A percentile compares a stretch with the other conserved stretches of the same genome.
Conservation (phyloP, 2,329 filamentous ascomycete species). For the Aspergillus tanneri region DNA sequence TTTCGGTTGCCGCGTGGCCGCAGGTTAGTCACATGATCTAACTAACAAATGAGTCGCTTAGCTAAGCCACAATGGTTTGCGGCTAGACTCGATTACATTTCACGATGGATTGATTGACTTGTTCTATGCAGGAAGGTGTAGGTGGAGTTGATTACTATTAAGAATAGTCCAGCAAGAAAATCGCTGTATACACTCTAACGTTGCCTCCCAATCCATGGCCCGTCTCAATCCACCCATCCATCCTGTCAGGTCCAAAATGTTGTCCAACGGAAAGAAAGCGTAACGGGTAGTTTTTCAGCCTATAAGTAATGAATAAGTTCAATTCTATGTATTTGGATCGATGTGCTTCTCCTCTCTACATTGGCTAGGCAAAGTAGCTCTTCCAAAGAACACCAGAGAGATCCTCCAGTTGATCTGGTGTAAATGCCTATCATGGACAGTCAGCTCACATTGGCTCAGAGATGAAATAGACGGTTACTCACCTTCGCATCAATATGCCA, state of each 20-base stretch:
- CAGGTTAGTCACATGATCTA: constrained; percentile 18
- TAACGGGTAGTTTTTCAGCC: too few species aligned
- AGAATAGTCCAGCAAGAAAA: not conserved
- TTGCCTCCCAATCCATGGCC: not conserved
- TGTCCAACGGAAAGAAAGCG: too few species aligned
- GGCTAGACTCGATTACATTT: too few species aligned
- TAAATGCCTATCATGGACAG: constrained; percentile 64
- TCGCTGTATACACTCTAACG: not conserved
- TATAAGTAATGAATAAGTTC: too few species aligned
- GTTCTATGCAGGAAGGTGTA: too few species aligned
- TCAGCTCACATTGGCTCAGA: constrained; percentile 5
- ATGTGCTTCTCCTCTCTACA: not conserved
- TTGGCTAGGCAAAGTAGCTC: constrained; percentile 84
- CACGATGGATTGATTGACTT: too few species aligned
- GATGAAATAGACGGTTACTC: constrained; percentile 35
- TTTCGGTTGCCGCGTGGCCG: constrained; percentile 17
- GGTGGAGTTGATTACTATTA: not conserved
- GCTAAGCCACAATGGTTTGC: not conserved
- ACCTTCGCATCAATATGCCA: constrained; percentile 99
- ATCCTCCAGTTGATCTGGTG: constrained; percentile 88
- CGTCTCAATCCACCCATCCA: too few species aligned
- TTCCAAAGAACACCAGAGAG: constrained; percentile 97
- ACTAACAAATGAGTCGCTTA: not conserved
- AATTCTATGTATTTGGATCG: not conserved
- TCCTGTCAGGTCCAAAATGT: too few species aligned